phyloP scores from a whole-genome alignment of 345 rosid species.

The Acer yangbiense region DNA sequence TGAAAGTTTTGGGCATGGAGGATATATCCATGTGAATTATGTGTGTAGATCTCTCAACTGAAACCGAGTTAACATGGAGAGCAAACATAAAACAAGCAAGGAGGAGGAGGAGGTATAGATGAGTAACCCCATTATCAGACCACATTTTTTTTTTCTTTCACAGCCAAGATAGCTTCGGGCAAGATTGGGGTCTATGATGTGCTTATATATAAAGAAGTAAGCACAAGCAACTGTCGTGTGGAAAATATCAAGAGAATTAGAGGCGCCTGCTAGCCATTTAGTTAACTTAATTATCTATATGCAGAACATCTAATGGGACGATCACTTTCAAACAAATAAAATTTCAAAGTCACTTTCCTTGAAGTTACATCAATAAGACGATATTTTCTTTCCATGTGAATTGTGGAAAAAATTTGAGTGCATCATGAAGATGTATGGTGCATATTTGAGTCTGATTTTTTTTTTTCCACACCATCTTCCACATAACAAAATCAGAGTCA shows the following conservation, averaged over 20 bases:
- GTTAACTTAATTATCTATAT: not conserved
- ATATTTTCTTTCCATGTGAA: not conserved
- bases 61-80: not conserved
- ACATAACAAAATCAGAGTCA: too few relatives aligned
- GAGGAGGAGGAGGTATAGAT: not conserved
- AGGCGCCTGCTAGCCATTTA: not conserved
- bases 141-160: conserved; percentile 17
- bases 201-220: not conserved
- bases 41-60: conserved; percentile 9
- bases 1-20: conserved; percentile 25
- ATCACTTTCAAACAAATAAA: not conserved
- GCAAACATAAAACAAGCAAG: conserved; percentile 1
- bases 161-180: not conserved
- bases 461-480: too few relatives aligned
- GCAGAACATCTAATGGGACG: not conserved
- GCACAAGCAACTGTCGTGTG: not conserved
- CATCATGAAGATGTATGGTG: not conserved
- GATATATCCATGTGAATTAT: conserved; percentile 37
- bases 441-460: too few relatives aligned
- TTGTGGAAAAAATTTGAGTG: too few relatives aligned
- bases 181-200: not conserved
- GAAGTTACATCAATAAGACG: not conserved
- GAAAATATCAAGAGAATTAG: not conserved
- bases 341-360: not conserved
- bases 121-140: conserved; percentile 5